Percentiles rank a stretch among this genome's conserved stretches.
These are phyloP conservation scores for Amanita rimosa DNA, from an alignment of 768 basidiomycete genomes.

Conservation along the genomic window DNA sequence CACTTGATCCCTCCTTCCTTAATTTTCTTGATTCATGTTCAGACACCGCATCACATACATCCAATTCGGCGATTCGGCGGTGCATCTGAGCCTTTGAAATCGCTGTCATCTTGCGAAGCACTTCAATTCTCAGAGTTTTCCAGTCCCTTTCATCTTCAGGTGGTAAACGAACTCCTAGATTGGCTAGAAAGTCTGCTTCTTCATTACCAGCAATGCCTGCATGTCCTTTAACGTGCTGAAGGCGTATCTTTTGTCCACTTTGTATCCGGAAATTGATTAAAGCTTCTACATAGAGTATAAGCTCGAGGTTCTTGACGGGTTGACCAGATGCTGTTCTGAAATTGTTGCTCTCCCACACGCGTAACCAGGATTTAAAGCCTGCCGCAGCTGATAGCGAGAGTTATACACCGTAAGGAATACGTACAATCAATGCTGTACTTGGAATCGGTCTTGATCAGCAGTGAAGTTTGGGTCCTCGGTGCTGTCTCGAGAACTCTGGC, in stretches of 20 bases:
- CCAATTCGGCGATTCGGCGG: not conserved
- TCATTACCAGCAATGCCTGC: constrained; percentile 76
- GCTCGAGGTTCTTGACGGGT: constrained; percentile 58
- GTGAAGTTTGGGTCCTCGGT: constrained; percentile 37
- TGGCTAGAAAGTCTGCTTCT: constrained; percentile 69
- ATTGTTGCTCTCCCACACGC: constrained; percentile 47
- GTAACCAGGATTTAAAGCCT: constrained; percentile 66
- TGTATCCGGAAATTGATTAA: constrained; percentile 43
- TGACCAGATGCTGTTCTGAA: constrained; percentile 36
- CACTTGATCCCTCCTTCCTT: not conserved
- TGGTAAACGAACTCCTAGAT: constrained; percentile 35
- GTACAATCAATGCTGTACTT: constrained; percentile 73
- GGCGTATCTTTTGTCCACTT: constrained; percentile 41
- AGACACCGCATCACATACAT: not conserved
- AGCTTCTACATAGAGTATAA: constrained; percentile 63
- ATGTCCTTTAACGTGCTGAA: constrained; percentile 76
- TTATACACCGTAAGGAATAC: constrained; percentile 7
- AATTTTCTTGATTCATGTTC: not conserved
- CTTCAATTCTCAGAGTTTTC: constrained; percentile 23
- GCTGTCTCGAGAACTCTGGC: constrained; percentile 69
- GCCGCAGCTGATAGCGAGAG: constrained; percentile 3
- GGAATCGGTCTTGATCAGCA: constrained; percentile 82
- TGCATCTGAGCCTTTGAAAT: not conserved
- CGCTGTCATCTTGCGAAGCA: not conserved
- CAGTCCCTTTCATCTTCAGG: constrained; percentile 46